Evolutionary conservation across 2,329 filamentous ascomycete genomes (phyloP), one percentile per base, ranked within the genome.

Genomic region (Parafenestella ontariensis): DNA sequence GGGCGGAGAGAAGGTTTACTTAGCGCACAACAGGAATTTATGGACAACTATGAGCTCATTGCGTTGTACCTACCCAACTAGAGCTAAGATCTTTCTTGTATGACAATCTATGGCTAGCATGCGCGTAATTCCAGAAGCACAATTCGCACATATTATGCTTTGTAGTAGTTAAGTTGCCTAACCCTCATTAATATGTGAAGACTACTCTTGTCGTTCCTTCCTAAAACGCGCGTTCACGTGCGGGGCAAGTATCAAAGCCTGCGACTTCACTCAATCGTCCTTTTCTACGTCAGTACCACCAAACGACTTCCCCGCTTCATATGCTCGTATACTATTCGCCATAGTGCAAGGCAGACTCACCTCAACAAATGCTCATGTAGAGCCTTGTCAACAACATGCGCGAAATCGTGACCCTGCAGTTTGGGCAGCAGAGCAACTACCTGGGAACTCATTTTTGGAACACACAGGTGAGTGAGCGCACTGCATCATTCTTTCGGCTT

Each of bases 381-480:
- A 28, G n/a, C 13, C n/a, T 39, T 21, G 33, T 15, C 21, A 37
- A 21, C 58, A 48, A 34, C 23, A 98, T 99, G 95, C 92, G 93
- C 77, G 95, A 99, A 78, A 92, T 98, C 58, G 83, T 99, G 58
- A 97, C 94, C 0, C 81, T 99, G 41, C 95, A 99, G 81, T 87
- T 98, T 56, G 95, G 95, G 39, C 89, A 96, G 73, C 88, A 90
- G 72, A 93, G 90, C 74, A 99, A 99, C 76, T 96, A 97, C 70
- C 80, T 96, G 20, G 93, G 90, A 26, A 96, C 93, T 0, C 95
- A 99, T 79, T 99, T 97, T 76, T 99, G 95, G 95, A 99, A 99
- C 69, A 83, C 90, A 5, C 94, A 96, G 82, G 91, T 91, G 75
- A 54, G 68, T 50, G n/a, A n/a, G n/a, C 20, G 44, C 45, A 44